phyloP scores from a whole-genome alignment of 106 monocot species.

The Acorus calamus region DNA sequence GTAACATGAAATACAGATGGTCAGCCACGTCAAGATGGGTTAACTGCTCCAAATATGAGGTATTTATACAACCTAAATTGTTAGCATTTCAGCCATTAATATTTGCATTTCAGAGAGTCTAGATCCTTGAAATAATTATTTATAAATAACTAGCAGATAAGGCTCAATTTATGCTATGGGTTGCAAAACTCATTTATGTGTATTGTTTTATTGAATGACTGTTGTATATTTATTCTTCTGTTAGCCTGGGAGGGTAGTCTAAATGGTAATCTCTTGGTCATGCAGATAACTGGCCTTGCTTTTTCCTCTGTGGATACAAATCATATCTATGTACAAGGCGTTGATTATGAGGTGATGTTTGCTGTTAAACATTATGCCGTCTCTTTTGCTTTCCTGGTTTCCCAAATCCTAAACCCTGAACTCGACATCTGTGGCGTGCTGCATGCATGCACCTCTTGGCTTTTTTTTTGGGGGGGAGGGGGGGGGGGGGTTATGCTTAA shows the following conservation, averaged over 20 bases:
- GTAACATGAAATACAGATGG: conserved; percentile 47
- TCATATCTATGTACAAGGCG: conserved; percentile 70
- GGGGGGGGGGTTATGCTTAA: too few species aligned
- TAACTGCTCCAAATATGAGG: conserved; percentile 93
- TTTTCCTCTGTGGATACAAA: conserved; percentile 54
- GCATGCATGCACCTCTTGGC: too few species aligned
- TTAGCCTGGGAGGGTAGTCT: too few species aligned
- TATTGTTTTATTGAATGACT: not conserved
- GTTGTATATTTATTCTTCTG: not conserved
- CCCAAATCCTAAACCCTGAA: too few species aligned
- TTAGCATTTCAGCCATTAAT: not conserved
- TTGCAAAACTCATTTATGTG: not conserved
- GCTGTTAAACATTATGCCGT: too few species aligned
- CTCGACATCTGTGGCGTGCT: too few species aligned
- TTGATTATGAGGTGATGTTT: conserved; percentile 72
- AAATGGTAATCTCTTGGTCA: too few species aligned
- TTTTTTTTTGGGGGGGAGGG: too few species aligned
- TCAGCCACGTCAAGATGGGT: conserved; percentile 76
- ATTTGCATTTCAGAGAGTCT: not conserved
- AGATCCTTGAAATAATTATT: too few species aligned
- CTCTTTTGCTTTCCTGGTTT: too few species aligned
- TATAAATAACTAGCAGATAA: too few species aligned
- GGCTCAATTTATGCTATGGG: too few species aligned
- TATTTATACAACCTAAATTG: not conserved
- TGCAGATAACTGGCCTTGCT: conserved; percentile 79